phyloP scores from a whole-genome alignment of 1,139 yeast species.

The Lizanozyma gosingica region DNA sequence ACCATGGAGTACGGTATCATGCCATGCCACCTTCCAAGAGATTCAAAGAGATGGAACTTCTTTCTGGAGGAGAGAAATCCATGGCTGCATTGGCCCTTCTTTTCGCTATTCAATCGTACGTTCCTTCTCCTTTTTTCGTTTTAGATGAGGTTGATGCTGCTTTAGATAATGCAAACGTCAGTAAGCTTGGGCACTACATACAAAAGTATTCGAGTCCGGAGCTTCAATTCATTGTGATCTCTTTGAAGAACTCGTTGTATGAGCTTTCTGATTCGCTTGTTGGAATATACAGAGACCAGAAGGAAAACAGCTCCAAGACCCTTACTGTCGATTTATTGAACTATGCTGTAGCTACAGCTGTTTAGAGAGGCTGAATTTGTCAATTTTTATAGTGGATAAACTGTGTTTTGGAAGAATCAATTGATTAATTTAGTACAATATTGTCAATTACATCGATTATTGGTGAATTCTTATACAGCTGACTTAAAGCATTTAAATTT shows the following conservation, averaged over 20 bases:
- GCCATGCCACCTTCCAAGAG: slow-evolving; percentile 97
- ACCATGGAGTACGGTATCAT: slow-evolving; percentile 77
- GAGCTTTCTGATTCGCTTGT: slow-evolving; percentile 87
- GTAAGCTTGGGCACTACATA: slow-evolving; percentile 77
- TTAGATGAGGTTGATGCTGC: slow-evolving; percentile 98
- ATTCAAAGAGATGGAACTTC: slow-evolving; percentile 84
- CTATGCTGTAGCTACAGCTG: slow-evolving; percentile 33
- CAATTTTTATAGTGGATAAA: no score
- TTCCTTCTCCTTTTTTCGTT: slow-evolving; percentile 93
- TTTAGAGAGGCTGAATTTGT: slow-evolving; percentile 12
- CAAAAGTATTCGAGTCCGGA: slow-evolving; percentile 66
- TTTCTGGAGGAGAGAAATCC: slow-evolving; percentile 96
- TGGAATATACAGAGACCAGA: slow-evolving; percentile 86
- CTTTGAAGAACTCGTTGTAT: slow-evolving; percentile 79
- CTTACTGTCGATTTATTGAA: slow-evolving; percentile 64
- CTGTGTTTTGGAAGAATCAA: no score
- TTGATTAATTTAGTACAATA: no score
- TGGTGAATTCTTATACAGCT: no score
- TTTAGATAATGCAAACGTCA: slow-evolving; percentile 81
- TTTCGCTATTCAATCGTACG: slow-evolving; percentile 85
- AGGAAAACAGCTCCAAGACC: slow-evolving; percentile 65
- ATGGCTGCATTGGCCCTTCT: slow-evolving; percentile 90
- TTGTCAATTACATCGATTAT: no score
- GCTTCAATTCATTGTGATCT: slow-evolving; percentile 89
- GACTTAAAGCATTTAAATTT: no score